Base-by-base conservation (phyloP, 352 stramenopile species). In the Bremia lactucae region DNA sequence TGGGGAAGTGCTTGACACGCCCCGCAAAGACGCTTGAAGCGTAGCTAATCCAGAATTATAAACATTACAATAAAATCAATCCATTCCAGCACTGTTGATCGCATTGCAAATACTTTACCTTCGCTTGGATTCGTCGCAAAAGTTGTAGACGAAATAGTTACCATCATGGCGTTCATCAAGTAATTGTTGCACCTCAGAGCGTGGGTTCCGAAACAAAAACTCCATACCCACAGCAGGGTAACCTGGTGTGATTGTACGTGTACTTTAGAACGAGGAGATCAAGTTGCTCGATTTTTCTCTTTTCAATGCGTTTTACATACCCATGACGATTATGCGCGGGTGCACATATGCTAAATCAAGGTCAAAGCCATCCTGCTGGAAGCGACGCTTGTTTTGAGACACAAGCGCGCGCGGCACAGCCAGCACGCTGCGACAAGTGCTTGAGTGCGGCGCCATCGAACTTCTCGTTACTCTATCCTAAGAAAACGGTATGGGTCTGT, bases 141-240 rank as follows among this genome's bases (percentile, higher is more conserved):
- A 87, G 42, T 87, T 87, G 51, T 72, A 87, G 25, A 87, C 72
- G 42, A 82, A 77, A 58, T 83, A 87, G 15, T 60, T 41, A n/a
- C 58, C 56, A 8, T 38, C 25, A 35, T 87, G 72, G 16, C 56
- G 63, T 14, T 71, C 31, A 19, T 76, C 51, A 25, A 87, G 50
- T 16, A 87, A 68, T 29, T 62, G 43, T 40, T 71, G 55, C 24
- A 87, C 72, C 24, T 85, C 68, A 0, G 52, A 55, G 2, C 75
- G 62, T 13, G 75, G 71, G 36, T 87, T 87, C 4, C 75, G 65
- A 34, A 74, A 85, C 43, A 74, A 29, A 29, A 58, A 49, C 49
- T 87, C 75, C 7, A 83, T 31, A 0, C 75, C 75, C 0, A 71
- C 42, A 0, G 72, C 63, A 2, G 75, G 75, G 31, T 70, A 87